Evolutionary conservation across 305 asterid genomes (phyloP).

Genomic region (Fraxinus baroniana): DNA sequence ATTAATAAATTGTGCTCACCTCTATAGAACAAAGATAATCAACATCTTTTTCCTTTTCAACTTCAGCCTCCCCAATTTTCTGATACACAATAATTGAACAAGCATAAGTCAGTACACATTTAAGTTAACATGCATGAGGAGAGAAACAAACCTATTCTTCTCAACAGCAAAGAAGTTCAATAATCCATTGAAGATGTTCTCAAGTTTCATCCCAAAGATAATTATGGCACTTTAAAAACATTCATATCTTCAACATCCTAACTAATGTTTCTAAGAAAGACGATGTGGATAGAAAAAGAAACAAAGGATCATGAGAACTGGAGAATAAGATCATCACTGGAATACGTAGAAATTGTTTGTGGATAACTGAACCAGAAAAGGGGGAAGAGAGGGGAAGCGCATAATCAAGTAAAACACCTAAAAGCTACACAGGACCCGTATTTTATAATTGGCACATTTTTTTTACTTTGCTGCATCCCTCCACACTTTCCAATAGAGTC

Average conservation of each 20-base stretch:
- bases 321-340: neutral
- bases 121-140: neutral
- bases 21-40: constrained; percentile 96
- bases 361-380: neutral
- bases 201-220: neutral
- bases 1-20: constrained; percentile 39
- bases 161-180: neutral
- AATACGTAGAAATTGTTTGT: neutral
- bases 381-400: neutral
- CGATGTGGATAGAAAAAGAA: neutral
- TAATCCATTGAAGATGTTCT: neutral
- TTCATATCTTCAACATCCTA: neutral
- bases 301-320: neutral
- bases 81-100: constrained; percentile 32
- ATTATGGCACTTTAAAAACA: neutral
- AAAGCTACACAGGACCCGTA: neutral
- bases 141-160: neutral
- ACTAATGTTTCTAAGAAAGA: neutral
- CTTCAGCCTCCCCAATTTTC: constrained; percentile 90
- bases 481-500: neutral
- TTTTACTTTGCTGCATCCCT: neutral
- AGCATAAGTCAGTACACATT: neutral
- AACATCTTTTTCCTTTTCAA: constrained; percentile 68
- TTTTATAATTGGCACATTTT: neutral
- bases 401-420: neutral